phyloP scores from a whole-genome alignment of 2,329 filamentous ascomycete species.

The Sarocladium brachiariae region DNA sequence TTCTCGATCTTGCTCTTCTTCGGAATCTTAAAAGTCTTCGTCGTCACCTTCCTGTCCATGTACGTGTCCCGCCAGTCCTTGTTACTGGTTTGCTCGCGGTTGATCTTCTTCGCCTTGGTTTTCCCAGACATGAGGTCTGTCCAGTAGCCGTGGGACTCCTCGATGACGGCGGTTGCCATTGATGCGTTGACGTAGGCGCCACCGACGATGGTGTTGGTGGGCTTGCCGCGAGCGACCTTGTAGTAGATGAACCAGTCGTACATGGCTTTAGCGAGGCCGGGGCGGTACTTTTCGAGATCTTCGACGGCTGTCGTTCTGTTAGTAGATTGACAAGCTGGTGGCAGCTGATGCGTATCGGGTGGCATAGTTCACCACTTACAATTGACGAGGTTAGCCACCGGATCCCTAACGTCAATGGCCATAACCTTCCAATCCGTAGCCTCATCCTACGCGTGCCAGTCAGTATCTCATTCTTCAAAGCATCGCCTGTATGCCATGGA shows the following conservation, averaged over 20 bases:
- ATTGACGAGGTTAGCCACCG: constrained; percentile 26
- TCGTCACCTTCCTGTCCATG: constrained; percentile 24
- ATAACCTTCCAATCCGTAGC: constrained; percentile 36
- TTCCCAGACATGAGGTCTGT: constrained; percentile 30
- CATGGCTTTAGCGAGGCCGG: constrained; percentile 26
- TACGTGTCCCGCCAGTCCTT: constrained; percentile 25
- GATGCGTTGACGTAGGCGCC: constrained; percentile 28
- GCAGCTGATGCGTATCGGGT: too few species aligned
- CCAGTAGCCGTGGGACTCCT: constrained; percentile 32
- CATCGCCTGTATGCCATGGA: too few species aligned
- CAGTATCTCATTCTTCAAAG: too few species aligned
- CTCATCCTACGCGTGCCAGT: constrained; percentile 18
- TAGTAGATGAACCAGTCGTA: constrained; percentile 36
- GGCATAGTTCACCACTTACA: constrained; percentile 24
- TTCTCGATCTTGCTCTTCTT: constrained; percentile 21
- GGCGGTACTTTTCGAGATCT: constrained; percentile 32
- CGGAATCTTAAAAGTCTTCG: constrained; percentile 25
- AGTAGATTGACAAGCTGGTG: too few species aligned
- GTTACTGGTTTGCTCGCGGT: constrained; percentile 30
- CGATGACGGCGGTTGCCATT: constrained; percentile 24
- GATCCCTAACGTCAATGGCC: constrained; percentile 30
- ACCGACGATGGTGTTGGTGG: constrained; percentile 28
- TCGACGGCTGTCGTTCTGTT: constrained; percentile 20
- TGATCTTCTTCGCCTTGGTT: constrained; percentile 31
- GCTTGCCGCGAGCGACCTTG: constrained; percentile 31